phyloP scores from a whole-genome alignment of 1,284 basidiomycete species.

The Ceratobasidium sp. region DNA sequence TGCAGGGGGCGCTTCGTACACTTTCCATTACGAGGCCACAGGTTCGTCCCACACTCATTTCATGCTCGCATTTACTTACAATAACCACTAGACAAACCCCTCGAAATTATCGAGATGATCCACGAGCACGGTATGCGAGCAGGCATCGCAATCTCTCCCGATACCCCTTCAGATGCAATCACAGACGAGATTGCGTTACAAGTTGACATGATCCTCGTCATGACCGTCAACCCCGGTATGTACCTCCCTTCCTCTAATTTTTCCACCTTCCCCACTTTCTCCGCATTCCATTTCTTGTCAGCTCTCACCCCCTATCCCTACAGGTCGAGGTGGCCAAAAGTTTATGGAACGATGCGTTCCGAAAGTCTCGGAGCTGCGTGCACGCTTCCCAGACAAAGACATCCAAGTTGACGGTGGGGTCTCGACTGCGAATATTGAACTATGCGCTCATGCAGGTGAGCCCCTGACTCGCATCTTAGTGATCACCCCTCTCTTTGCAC shows the following conservation, averaged over 20 bases:
- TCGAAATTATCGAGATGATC: slow-evolving; percentile 80
- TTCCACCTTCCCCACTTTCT: background rate
- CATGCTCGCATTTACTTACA: background rate
- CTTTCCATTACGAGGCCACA: slow-evolving; percentile 97
- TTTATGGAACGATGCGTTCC: slow-evolving; percentile 94
- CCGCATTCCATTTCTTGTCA: background rate
- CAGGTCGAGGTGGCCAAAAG: slow-evolving; percentile 92
- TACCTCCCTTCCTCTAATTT: slow-evolving; percentile 8
- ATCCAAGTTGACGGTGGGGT: slow-evolving; percentile 99
- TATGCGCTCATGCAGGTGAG: slow-evolving; percentile 90
- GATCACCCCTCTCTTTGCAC: background rate
- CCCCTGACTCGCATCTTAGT: slow-evolving; percentile 42
- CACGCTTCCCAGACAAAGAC: slow-evolving; percentile 90
- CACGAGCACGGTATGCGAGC: slow-evolving; percentile 84
- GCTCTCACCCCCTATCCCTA: slow-evolving; percentile 8
- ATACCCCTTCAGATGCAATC: slow-evolving; percentile 86
- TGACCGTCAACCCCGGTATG: slow-evolving; percentile 93
- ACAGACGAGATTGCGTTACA: slow-evolving; percentile 81
- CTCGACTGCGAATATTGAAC: slow-evolving; percentile 87
- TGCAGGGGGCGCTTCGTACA: slow-evolving; percentile 94
- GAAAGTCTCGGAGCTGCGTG: slow-evolving; percentile 92
- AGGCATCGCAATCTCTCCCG: slow-evolving; percentile 93
- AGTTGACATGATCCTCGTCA: slow-evolving; percentile 95
- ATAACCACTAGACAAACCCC: slow-evolving; percentile 67
- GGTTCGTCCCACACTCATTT: slow-evolving; percentile 62